Percentiles rank a stretch among this genome's conserved stretches.
phyloP scores from a whole-genome alignment of 139 green algal genomes.

The Asterochloris sp. region DNA sequence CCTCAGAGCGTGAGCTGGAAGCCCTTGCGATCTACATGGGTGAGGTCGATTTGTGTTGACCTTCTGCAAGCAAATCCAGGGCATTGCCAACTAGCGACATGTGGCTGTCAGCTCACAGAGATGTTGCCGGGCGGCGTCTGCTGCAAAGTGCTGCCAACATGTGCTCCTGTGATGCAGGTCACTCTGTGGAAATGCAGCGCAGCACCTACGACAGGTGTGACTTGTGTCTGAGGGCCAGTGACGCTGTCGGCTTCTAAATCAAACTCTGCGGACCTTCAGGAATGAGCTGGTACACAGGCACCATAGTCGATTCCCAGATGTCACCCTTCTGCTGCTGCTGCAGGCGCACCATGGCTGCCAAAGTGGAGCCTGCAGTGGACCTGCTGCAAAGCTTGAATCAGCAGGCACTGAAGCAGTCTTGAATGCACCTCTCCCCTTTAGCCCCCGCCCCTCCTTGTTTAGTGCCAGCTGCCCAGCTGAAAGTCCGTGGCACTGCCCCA shows the following conservation, averaged over 20 bases:
- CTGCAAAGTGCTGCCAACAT: too few relatives aligned
- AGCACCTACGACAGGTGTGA: constrained; percentile 57
- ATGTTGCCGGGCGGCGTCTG: too few relatives aligned
- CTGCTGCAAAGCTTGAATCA: constrained; percentile 49
- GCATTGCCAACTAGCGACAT: too few relatives aligned
- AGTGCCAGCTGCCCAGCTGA: too few relatives aligned
- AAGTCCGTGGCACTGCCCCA: too few relatives aligned
- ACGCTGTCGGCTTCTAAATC: neutral
- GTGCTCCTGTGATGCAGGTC: neutral
- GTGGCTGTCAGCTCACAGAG: too few relatives aligned
- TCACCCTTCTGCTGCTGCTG: neutral
- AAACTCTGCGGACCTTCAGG: neutral
- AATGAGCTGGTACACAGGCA: neutral
- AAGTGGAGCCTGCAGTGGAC: constrained; percentile 59
- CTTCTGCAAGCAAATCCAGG: too few relatives aligned
- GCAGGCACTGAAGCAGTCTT: neutral
- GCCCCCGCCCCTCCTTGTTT: too few relatives aligned
- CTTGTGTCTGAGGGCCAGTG: neutral
- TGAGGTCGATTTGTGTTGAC: too few relatives aligned
- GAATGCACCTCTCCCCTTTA: neutral
- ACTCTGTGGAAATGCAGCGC: constrained; percentile 59
- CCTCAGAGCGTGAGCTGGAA: constrained; percentile 61
- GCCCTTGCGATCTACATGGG: constrained; percentile 74
- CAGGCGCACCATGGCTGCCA: constrained; percentile 41
- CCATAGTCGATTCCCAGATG: neutral